phyloP scores from a whole-genome alignment of 306 rosid species.

The Abrus pulchellus region DNA sequence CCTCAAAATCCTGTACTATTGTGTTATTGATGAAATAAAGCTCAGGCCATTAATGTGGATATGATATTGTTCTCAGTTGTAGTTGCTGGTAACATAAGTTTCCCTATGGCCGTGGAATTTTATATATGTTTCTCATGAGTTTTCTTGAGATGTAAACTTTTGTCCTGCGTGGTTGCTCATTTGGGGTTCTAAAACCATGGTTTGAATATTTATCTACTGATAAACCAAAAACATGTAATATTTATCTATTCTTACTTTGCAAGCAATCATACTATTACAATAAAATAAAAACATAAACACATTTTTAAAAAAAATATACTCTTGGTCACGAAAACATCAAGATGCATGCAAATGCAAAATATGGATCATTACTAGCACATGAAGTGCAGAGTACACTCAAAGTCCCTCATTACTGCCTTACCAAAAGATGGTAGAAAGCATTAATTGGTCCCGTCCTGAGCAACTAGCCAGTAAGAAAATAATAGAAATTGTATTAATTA shows the following conservation, averaged over 20 bases:
- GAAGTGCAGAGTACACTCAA: constrained; percentile 4
- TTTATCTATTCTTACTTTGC: not conserved
- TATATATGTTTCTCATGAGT: not conserved
- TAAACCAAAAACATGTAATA: not conserved
- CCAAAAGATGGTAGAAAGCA: constrained; percentile 45
- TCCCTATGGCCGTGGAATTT: constrained; percentile 1
- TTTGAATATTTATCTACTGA: not conserved
- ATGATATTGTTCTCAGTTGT: constrained; percentile 1
- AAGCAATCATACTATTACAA: no score
- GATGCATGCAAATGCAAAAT: constrained; percentile 8
- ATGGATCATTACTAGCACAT: constrained; percentile 24
- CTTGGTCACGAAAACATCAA: no score
- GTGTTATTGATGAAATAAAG: constrained; percentile 47
- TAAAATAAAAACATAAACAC: no score
- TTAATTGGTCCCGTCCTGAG: constrained; percentile 19
- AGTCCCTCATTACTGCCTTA: constrained; percentile 19
- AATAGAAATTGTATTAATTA: not conserved
- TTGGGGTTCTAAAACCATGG: not conserved
- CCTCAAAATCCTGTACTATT: constrained; percentile 26
- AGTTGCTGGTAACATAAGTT: constrained; percentile 12
- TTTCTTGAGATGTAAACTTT: not conserved
- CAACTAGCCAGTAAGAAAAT: not conserved
- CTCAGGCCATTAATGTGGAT: constrained; percentile 29
- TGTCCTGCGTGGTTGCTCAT: not conserved
- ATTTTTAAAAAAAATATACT: no score